Evolutionary conservation across 108 stramenopile genomes (phyloP).

Genomic region (Cyclostephanos tholiformis): DNA sequence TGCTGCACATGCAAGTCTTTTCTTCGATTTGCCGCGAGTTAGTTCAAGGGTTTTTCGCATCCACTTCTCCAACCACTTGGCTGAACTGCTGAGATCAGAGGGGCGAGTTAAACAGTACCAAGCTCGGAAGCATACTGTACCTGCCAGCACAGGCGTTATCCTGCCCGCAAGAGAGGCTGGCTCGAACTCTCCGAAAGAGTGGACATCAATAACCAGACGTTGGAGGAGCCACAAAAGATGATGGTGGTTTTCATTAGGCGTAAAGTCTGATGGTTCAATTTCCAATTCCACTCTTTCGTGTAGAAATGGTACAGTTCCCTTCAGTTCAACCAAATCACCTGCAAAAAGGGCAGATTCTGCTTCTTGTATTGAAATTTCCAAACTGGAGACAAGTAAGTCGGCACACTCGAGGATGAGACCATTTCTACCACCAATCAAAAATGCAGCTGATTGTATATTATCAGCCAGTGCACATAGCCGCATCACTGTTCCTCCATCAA

Average conservation of each 20-base stretch:
- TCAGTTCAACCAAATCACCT: constrained; percentile 29
- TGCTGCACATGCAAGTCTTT: constrained; percentile 79
- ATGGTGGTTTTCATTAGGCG: constrained; percentile 54
- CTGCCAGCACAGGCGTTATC: constrained; percentile 76
- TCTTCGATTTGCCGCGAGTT: constrained; percentile 30
- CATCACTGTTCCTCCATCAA: constrained; percentile 66
- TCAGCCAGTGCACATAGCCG: constrained; percentile 63
- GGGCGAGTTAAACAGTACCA: constrained; percentile 62
- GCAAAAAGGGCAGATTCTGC: constrained; percentile 67
- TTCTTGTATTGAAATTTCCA: constrained; percentile 62
- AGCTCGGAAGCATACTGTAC: constrained; percentile 65
- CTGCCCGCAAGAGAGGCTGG: constrained; percentile 45
- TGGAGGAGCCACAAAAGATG: constrained; percentile 68
- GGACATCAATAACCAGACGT: constrained; percentile 64
- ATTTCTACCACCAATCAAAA: constrained; percentile 74
- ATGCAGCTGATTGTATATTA: constrained; percentile 76
- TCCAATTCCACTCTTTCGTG: constrained; percentile 4
- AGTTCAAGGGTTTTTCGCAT: constrained; percentile 33
- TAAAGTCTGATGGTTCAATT: constrained; percentile 33
- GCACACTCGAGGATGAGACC: constrained; percentile 75
- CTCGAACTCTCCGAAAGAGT: constrained; percentile 76
- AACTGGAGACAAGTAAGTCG: constrained; percentile 56
- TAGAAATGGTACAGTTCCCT: constrained; percentile 6
- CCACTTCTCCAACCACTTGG: constrained; percentile 63
- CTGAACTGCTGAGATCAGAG: constrained; percentile 17